Evolutionary conservation across 441 rosid species (phyloP).

Genomic region (Euphorbia schlechtendalii): DNA sequence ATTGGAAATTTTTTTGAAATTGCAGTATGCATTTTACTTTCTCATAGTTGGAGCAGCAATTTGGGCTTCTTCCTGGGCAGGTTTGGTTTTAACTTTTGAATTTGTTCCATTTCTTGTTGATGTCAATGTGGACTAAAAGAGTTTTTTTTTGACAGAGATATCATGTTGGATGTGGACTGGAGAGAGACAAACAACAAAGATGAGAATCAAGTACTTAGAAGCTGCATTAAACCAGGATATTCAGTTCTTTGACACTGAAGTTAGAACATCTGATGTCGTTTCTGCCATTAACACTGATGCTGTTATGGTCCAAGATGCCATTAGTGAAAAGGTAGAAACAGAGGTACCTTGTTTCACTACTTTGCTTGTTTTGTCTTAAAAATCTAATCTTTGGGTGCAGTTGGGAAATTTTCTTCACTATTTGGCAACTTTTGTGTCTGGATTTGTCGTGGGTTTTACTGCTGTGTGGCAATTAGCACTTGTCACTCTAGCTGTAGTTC

Average conservation of each 20-base stretch:
- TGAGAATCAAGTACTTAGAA: slow-evolving; percentile 97
- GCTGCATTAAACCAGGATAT: slow-evolving; percentile 95
- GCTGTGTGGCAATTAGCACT: slow-evolving; percentile 98
- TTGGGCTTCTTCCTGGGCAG: slow-evolving; percentile 99
- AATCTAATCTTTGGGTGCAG: slow-evolving; percentile 33
- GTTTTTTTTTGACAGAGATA: slow-evolving; percentile 50
- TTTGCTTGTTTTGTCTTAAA: slow-evolving; percentile 14
- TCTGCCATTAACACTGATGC: slow-evolving; percentile 91
- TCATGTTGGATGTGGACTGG: slow-evolving; percentile 99
- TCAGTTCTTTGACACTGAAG: slow-evolving; percentile 90
- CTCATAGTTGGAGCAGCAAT: slow-evolving; percentile 98
- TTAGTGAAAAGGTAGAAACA: slow-evolving; percentile 81
- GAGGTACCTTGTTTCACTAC: slow-evolving; percentile 10
- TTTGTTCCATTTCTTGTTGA: slow-evolving; percentile 1
- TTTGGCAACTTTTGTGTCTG: slow-evolving; percentile 95
- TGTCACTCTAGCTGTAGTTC: slow-evolving; percentile 95
- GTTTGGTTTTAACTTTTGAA: slow-evolving; percentile 22
- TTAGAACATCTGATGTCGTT: slow-evolving; percentile 91
- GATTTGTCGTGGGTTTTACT: slow-evolving; percentile 97
- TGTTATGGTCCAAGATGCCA: slow-evolving; percentile 98
- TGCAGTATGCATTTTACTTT: slow-evolving; percentile 93
- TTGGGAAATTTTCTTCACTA: slow-evolving; percentile 96
- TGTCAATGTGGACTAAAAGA: slow-evolving; percentile 12
- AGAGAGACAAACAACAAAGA: slow-evolving; percentile 94
- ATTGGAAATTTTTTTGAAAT: slow-evolving; percentile 6